phyloP scores from a whole-genome alignment of 371 early-diverging fungal genomes.

The Mortierella sp. region DNA sequence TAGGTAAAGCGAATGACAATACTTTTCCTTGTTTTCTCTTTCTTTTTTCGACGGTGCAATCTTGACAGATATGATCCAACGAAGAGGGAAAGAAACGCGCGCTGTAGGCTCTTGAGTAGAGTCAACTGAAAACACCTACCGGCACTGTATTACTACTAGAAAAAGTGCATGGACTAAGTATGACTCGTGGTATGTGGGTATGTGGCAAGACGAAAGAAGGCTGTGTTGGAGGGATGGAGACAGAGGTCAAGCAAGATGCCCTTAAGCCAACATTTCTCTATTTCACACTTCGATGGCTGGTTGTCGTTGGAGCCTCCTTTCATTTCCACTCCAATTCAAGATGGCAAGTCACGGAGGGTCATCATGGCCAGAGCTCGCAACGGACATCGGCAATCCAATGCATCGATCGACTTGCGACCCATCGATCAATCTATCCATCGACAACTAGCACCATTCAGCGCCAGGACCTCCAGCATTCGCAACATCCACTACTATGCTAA shows the following conservation, averaged over 20 bases:
- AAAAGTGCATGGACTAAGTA: too few relatives aligned
- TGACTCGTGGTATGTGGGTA: too few relatives aligned
- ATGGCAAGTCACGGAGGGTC: conserved; percentile 48
- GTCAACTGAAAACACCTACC: not conserved
- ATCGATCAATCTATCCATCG: conserved; percentile 31
- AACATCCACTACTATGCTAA: not conserved
- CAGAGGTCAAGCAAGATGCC: conserved; percentile 14
- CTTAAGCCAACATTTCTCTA: conserved; percentile 19
- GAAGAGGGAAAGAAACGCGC: too few relatives aligned
- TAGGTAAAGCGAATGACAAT: too few relatives aligned
- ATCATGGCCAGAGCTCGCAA: not conserved
- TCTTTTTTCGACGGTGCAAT: not conserved
- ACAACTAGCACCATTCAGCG: not conserved
- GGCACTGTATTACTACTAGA: not conserved
- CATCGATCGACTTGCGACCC: not conserved
- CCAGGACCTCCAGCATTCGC: not conserved
- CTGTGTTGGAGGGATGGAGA: not conserved
- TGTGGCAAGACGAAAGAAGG: too few relatives aligned
- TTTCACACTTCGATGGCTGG: not conserved
- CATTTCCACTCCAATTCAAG: conserved; percentile 53
- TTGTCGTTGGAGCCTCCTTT: conserved; percentile 31
- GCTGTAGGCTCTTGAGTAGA: not conserved
- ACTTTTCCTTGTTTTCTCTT: not conserved
- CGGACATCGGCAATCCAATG: conserved; percentile 12
- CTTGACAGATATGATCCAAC: too few relatives aligned